A percentile compares a stretch with the other conserved stretches of the same genome.
phyloP scores from a whole-genome alignment of 2,329 filamentous ascomycete species.

The Cadophora luteo-olivacea region DNA sequence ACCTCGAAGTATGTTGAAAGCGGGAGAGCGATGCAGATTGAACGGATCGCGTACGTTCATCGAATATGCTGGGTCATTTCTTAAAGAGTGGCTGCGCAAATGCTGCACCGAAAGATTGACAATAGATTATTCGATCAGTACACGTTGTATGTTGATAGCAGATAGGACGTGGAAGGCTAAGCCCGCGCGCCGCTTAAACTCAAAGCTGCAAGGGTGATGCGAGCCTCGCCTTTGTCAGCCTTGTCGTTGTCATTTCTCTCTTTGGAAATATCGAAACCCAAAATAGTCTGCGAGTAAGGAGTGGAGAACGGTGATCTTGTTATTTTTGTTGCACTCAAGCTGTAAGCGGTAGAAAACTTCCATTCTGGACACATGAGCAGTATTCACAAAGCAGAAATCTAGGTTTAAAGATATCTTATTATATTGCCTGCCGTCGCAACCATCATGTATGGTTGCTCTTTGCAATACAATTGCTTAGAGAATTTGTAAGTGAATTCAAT shows the following conservation, averaged over 20 bases:
- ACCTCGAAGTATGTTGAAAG: slow-evolving; percentile 57
- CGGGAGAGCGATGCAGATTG: slow-evolving; percentile 49
- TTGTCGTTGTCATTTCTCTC: not conserved
- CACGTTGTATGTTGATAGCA: slow-evolving; percentile 26
- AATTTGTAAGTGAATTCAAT: not conserved
- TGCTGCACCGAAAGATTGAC: slow-evolving; percentile 25
- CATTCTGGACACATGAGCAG: not conserved
- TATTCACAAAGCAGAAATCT: not conserved
- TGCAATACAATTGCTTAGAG: not conserved
- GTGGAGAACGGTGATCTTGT: too few relatives aligned
- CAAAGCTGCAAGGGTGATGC: not conserved
- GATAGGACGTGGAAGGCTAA: slow-evolving; percentile 10
- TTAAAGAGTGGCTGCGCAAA: slow-evolving; percentile 34
- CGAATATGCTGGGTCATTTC: slow-evolving; percentile 39
- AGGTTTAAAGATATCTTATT: not conserved
- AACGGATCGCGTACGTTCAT: slow-evolving; percentile 49
- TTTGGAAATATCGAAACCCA: not conserved
- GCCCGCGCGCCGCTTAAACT: slow-evolving; percentile 7
- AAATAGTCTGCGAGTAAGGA: not conserved
- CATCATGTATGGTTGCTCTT: not conserved
- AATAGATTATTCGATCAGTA: slow-evolving; percentile 20
- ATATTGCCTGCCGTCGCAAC: too few relatives aligned
- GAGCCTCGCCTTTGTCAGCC: slow-evolving; percentile 8
- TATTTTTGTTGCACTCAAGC: too few relatives aligned
- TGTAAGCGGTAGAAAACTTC: too few relatives aligned